Conservation (phyloP, 2,329 filamentous ascomycete genomes). For the Penicillium sp. region DNA sequence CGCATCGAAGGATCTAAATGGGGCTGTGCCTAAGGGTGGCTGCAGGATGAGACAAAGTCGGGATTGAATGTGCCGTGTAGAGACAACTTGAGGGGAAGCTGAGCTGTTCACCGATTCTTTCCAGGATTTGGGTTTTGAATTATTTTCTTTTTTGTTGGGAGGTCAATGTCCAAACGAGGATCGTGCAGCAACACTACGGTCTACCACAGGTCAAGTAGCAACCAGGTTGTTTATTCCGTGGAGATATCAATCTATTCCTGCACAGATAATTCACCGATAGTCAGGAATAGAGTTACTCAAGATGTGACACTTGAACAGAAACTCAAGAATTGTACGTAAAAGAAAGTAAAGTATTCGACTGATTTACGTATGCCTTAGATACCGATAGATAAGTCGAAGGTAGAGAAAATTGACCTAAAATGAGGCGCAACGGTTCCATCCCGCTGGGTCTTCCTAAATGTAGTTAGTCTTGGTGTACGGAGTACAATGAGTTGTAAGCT, state of each 20-base stretch:
- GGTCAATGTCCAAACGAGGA: neutral
- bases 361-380: neutral
- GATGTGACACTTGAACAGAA: neutral
- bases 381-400: neutral
- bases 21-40: slow-evolving; percentile 18
- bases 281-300: neutral
- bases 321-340: neutral
- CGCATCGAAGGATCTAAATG: slow-evolving; percentile 30
- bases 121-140: neutral
- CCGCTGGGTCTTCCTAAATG: slow-evolving; percentile 11
- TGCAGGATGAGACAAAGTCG: slow-evolving; percentile 15
- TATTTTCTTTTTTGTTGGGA: neutral
- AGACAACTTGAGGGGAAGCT: slow-evolving; percentile 7
- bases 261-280: neutral
- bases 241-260: neutral
- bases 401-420: neutral
- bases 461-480: neutral
- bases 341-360: neutral
- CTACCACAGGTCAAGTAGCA: neutral
- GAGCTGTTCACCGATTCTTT: neutral
- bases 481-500: neutral
- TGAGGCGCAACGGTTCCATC: slow-evolving; percentile 25
- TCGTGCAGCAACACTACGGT: neutral
- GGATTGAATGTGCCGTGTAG: neutral
- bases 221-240: neutral